Conservation (phyloP, 2,329 filamentous ascomycete genomes). For the Aspergillus intermedius region DNA sequence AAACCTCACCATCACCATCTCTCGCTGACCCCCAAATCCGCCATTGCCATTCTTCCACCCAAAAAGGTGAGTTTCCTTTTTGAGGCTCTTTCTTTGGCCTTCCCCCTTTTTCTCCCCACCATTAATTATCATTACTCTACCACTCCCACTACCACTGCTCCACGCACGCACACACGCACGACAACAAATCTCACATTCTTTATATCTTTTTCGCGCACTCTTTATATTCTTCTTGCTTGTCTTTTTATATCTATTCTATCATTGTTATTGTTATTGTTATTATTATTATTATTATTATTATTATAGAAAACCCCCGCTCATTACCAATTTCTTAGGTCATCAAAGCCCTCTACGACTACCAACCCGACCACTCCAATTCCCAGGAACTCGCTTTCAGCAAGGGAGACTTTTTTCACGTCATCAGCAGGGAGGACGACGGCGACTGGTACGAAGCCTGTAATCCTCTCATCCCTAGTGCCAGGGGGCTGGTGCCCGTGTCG, state of each 20-base stretch:
- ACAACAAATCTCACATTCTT: not conserved
- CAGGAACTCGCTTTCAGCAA: conserved; percentile 86
- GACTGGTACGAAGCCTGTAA: conserved; percentile 99
- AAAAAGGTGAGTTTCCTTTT: conserved; percentile 61
- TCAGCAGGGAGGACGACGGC: conserved; percentile 84
- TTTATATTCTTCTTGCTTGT: not conserved
- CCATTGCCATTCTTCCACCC: conserved; percentile 80
- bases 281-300: not conserved
- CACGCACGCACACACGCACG: not conserved
- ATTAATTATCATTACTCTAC: conserved; percentile 6
- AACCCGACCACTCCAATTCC: conserved; percentile 58
- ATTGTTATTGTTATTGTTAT: conserved; percentile 3
- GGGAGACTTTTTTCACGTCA: conserved; percentile 97
- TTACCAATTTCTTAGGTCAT: conserved; percentile 63
- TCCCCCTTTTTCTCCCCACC: not conserved
- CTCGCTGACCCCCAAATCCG: conserved; percentile 75
- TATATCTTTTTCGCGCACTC: not conserved
- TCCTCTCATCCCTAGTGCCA: conserved; percentile 72
- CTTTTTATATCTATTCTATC: not conserved
- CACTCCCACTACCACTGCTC: not conserved
- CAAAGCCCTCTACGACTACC: conserved; percentile 90
- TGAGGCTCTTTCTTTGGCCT: not conserved
- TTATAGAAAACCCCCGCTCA: not conserved
- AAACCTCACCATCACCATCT: conserved; percentile 54
- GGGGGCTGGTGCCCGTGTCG: conserved; percentile 85